Evolutionary conservation across 2,329 filamentous ascomycete genomes (phyloP).

Genomic region (Monosporascus sp.): DNA sequence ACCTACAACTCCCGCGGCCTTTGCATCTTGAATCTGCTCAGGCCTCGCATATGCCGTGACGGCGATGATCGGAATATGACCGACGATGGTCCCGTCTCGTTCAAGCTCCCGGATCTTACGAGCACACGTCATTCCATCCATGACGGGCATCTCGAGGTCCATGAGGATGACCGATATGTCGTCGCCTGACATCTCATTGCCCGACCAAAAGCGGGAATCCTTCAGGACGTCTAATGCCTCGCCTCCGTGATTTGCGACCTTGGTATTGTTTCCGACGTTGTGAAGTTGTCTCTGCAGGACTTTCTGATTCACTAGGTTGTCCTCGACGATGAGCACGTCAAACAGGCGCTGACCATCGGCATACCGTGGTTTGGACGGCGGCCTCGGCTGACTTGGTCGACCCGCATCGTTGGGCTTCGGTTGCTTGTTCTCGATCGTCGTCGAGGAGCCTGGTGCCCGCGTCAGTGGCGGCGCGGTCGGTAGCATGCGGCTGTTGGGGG

Average conservation of each 20-base stretch:
- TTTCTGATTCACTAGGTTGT: constrained; percentile 63
- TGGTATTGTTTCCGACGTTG: constrained; percentile 55
- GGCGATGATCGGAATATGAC: constrained; percentile 73
- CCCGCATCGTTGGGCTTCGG: constrained; percentile 9
- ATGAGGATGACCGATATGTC: constrained; percentile 67
- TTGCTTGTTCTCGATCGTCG: constrained; percentile 25
- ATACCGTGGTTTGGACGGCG: constrained; percentile 16
- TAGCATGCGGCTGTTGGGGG: constrained; percentile 32
- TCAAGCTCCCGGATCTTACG: constrained; percentile 65
- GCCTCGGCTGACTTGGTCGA: constrained; percentile 6
- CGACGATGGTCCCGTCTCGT: constrained; percentile 51
- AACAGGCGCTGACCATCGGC: constrained; percentile 32
- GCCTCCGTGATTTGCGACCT: constrained; percentile 59
- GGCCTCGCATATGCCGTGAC: constrained; percentile 75
- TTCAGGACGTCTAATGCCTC: constrained; percentile 56
- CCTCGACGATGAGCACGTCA: constrained; percentile 61
- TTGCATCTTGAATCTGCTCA: constrained; percentile 67
- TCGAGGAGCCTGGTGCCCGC: constrained; percentile 27
- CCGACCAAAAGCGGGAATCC: constrained; percentile 51
- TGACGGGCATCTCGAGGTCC: constrained; percentile 80
- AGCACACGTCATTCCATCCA: constrained; percentile 74
- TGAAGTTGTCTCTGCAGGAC: constrained; percentile 57
- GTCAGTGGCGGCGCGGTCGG: constrained; percentile 22
- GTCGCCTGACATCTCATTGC: constrained; percentile 39
- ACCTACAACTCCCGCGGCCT: constrained; percentile 67